Base-by-base conservation (phyloP, 1,284 basidiomycete genomes). In the Ceraceosorus bombacis region DNA sequence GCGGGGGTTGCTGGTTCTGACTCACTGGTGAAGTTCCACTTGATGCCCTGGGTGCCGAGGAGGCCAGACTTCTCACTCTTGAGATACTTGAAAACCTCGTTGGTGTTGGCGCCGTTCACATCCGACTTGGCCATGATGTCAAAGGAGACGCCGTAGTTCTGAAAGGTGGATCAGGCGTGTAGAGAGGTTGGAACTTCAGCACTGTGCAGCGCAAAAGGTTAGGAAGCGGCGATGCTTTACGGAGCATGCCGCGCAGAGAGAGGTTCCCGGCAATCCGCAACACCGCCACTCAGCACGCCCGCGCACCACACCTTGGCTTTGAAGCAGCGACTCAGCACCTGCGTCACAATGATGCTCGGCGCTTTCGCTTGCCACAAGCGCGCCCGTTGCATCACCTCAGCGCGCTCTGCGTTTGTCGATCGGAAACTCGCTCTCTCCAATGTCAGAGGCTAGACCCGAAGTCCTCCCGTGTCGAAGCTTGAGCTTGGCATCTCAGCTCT, bases 21-120 rank as follows among this genome's bases (percentile, higher is more conserved):
- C 53, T 50, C 48, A 55, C 58, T 49, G 67, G 80, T 81, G 74
- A 72, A 79, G 76, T 79, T 78, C 78, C 78, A 79, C 66, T 90
- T 89, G 80, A 90, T 88, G 56, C 86, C 82, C 15, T 83, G 82
- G 55, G 89, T 79, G 39, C 88, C 88, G 52, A 90, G 77, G 49
- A 89, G 69, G 6, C 88, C 88, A 2, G 85, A 66, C 79, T 89
- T 88, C 79, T 88, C 80, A 51, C 81, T 80, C 82, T 94, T 94
- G 71, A 94, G 83, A 84, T 85, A 93, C 63, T 87, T 84, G 81
- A 85, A 93, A 6, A 90, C 88, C 72, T 88, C 83, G 79, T 89
- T 90, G 69, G 82, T 79, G 67, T 80, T 76, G 72, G 86, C 84
- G 9, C 91, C 90, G 77, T 94, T 95, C 58, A 94, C 91, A 57